Percentiles rank a stretch among this genome's conserved stretches.
phyloP scores from a whole-genome alignment of 805 yeast species.

The Debaryomyces tyrocola region DNA sequence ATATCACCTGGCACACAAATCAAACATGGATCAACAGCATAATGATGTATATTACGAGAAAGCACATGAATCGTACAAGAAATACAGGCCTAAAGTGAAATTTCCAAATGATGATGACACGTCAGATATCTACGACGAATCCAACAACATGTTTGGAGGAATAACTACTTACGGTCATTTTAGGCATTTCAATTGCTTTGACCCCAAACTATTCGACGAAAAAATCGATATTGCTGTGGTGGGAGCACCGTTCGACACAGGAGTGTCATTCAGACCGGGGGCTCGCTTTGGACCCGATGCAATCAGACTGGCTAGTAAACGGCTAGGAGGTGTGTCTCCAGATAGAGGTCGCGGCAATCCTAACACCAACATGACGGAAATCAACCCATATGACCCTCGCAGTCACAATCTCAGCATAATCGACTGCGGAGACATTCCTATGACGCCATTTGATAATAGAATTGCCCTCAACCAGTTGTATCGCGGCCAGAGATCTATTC shows the following conservation, averaged over 20 bases:
- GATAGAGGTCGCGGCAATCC: conserved; percentile 30
- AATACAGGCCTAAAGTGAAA: conserved; percentile 16
- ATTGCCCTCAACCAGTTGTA: conserved; percentile 61
- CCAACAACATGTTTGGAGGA: conserved; percentile 43
- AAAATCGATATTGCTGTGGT: conserved; percentile 25
- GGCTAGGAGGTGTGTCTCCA: conserved; percentile 45
- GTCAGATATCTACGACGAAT: conserved; percentile 20
- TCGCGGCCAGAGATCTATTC: conserved; percentile 42
- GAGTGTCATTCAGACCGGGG: conserved; percentile 25
- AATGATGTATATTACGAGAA: conserved; percentile 1
- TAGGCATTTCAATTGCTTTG: conserved; percentile 48
- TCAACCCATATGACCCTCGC: conserved; percentile 54
- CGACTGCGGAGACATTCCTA: conserved; percentile 67
- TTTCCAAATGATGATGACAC: conserved; percentile 39
- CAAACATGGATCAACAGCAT: conserved; percentile 1
- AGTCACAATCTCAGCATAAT: conserved; percentile 44
- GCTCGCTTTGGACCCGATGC: conserved; percentile 29
- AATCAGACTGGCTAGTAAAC: conserved; percentile 38
- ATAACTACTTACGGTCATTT: conserved; percentile 56
- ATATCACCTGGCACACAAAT: neutral
- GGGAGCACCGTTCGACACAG: conserved; percentile 31
- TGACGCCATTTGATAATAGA: conserved; percentile 64
- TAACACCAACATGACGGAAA: conserved; percentile 33
- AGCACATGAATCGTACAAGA: conserved; percentile 8
- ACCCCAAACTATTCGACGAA: conserved; percentile 23